Conservation (phyloP, 202 grass and related monocot genomes). For the Miscanthus sacchariflorus region DNA sequence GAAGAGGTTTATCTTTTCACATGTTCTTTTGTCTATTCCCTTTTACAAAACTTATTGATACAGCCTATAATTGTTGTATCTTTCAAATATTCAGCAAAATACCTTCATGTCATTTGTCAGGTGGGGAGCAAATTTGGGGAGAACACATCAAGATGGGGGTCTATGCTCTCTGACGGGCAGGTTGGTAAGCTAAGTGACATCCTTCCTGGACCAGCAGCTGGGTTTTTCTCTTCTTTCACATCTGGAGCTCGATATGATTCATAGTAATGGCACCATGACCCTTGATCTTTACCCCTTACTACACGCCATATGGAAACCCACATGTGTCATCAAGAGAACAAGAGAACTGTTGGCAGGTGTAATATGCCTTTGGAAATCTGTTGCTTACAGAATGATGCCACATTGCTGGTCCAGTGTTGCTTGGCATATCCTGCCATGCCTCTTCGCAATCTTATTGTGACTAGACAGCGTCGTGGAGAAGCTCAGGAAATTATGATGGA, state of each 20-base stretch:
- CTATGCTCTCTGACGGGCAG: slow-evolving; percentile 97
- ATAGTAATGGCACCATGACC: slow-evolving; percentile 39
- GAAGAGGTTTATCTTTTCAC: background rate
- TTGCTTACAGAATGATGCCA: slow-evolving; percentile 33
- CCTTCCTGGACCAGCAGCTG: slow-evolving; percentile 89
- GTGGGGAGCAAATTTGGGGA: slow-evolving; percentile 99
- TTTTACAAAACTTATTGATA: slow-evolving; percentile 1
- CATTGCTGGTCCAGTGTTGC: background rate
- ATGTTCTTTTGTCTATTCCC: background rate
- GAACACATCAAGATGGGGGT: slow-evolving; percentile 94
- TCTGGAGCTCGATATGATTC: slow-evolving; percentile 81
- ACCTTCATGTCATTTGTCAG: slow-evolving; percentile 47
- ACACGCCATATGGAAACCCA: slow-evolving; percentile 13
- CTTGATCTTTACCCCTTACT: slow-evolving; percentile 11
- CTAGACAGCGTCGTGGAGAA: background rate
- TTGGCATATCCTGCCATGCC: background rate
- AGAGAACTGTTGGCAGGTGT: background rate
- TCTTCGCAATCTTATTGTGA: slow-evolving; percentile 1
- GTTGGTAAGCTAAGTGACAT: slow-evolving; percentile 92
- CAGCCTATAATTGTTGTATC: background rate
- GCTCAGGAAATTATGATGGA: background rate
- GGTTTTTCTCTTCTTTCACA: slow-evolving; percentile 95
- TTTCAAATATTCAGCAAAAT: slow-evolving; percentile 32
- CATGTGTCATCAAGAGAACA: slow-evolving; percentile 13
- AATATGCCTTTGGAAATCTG: slow-evolving; percentile 35